phyloP scores from a whole-genome alignment of 257 asterid genomes.

The Scutellaria barbata region DNA sequence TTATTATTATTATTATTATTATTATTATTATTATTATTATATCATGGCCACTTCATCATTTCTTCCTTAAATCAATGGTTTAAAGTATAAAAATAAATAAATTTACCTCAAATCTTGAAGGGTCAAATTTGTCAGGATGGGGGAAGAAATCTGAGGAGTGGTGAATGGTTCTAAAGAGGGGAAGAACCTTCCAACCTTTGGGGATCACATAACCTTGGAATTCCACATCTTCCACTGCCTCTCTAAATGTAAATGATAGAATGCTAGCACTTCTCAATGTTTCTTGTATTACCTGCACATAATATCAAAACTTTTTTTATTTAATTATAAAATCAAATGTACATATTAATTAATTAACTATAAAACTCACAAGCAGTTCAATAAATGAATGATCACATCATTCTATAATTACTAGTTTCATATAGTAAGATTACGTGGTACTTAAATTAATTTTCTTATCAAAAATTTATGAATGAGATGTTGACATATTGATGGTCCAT shows the following conservation, averaged over 20 bases:
- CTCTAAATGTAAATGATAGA: constrained; percentile 74
- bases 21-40: neutral
- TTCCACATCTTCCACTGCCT: constrained; percentile 72
- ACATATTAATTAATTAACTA: no score
- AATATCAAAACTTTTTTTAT: no score
- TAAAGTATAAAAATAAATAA: neutral
- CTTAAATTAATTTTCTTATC: no score
- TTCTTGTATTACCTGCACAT: constrained; percentile 65
- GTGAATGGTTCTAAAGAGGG: constrained; percentile 71
- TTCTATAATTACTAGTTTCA: no score
- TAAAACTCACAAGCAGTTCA: no score
- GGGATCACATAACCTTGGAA: constrained; percentile 70
- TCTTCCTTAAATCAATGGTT: neutral
- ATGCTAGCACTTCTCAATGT: constrained; percentile 72
- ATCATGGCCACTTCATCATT: no score
- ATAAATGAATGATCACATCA: no score
- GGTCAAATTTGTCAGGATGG: constrained; percentile 69
- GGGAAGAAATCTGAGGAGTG: constrained; percentile 67
- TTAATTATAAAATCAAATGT: no score
- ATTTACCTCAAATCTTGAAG: constrained; percentile 72
- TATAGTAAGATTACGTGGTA: no score
- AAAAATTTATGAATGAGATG: no score
- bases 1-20: neutral
- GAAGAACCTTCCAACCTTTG: constrained; percentile 86
- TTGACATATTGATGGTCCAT: no score